Conservation (phyloP, 2,329 filamentous ascomycete genomes). For the Arthroderma sp. region DNA sequence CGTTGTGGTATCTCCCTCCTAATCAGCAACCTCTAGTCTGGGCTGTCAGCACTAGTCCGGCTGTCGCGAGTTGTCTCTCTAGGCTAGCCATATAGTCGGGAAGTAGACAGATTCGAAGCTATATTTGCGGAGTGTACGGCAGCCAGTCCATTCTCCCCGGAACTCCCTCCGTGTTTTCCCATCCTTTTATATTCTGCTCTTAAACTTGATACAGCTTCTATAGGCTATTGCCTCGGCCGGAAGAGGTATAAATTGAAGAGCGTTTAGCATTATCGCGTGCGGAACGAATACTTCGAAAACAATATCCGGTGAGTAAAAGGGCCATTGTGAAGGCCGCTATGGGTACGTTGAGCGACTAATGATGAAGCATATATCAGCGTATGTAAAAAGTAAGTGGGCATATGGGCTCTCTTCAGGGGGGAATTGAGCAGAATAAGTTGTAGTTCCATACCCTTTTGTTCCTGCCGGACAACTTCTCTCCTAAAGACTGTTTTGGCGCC, state of each 20-base stretch:
- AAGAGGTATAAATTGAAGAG: not conserved
- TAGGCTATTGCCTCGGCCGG: not conserved
- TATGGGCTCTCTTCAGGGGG: not conserved
- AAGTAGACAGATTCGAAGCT: too few relatives aligned
- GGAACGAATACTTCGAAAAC: slow-evolving; percentile 52
- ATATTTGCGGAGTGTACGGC: too few relatives aligned
- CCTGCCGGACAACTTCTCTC: not conserved
- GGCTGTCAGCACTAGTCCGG: too few relatives aligned
- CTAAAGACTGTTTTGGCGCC: not conserved
- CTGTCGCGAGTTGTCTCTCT: too few relatives aligned
- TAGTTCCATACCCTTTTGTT: not conserved
- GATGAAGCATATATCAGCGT: not conserved
- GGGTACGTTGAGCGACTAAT: slow-evolving; percentile 36
- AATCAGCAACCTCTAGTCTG: too few relatives aligned
- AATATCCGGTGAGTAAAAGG: slow-evolving; percentile 47
- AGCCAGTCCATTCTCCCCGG: too few relatives aligned
- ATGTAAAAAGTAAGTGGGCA: not conserved
- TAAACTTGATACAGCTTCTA: not conserved
- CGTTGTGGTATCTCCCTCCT: too few relatives aligned
- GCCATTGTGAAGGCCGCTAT: slow-evolving; percentile 55
- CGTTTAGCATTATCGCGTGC: slow-evolving; percentile 51
- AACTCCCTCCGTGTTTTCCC: not conserved
- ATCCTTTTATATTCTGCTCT: too few relatives aligned
- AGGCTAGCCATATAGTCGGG: too few relatives aligned
- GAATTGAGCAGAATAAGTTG: not conserved